A percentile compares a stretch with the other conserved stretches of the same genome.
These are phyloP conservation scores for Ceratocystis ficicola DNA, from an alignment of 2,329 filamentous ascomycete genomes.

Conservation along the genomic window DNA sequence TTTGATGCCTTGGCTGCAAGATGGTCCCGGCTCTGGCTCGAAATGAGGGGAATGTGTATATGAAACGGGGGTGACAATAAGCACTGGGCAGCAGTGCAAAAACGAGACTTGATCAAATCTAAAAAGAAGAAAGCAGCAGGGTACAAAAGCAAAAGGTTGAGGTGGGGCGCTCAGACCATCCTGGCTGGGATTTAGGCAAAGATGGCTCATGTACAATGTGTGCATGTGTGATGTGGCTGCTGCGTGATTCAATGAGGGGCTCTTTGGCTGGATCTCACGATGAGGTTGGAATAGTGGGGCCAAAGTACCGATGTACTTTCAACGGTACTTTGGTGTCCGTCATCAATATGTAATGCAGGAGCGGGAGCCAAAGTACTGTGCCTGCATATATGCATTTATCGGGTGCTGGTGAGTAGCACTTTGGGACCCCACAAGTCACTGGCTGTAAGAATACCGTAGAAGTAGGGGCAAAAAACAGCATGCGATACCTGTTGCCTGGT, in stretches of 20 bases:
- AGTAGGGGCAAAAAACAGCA: no score
- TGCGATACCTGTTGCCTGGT: neutral
- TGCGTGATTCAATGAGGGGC: no score
- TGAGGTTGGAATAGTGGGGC: conserved; percentile 1
- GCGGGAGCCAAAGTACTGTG: conserved; percentile 1
- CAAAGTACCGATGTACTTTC: neutral
- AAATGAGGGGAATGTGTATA: neutral
- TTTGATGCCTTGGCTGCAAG: neutral
- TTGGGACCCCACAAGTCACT: neutral
- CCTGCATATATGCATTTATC: conserved; percentile 10
- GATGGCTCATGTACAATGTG: no score
- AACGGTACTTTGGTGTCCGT: neutral
- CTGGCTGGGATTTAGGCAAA: no score
- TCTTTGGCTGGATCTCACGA: neutral
- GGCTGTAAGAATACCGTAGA: no score
- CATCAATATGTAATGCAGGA: neutral
- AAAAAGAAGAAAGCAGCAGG: neutral
- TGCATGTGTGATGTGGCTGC: no score
- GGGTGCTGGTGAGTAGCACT: neutral
- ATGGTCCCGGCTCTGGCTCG: neutral
- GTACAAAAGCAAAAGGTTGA: neutral
- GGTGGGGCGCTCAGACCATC: no score
- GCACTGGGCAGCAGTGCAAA: neutral
- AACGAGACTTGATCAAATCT: neutral
- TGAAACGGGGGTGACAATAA: neutral